phyloP scores from a whole-genome alignment of 208 protist species.

The Acanthamoeba sp. region DNA sequence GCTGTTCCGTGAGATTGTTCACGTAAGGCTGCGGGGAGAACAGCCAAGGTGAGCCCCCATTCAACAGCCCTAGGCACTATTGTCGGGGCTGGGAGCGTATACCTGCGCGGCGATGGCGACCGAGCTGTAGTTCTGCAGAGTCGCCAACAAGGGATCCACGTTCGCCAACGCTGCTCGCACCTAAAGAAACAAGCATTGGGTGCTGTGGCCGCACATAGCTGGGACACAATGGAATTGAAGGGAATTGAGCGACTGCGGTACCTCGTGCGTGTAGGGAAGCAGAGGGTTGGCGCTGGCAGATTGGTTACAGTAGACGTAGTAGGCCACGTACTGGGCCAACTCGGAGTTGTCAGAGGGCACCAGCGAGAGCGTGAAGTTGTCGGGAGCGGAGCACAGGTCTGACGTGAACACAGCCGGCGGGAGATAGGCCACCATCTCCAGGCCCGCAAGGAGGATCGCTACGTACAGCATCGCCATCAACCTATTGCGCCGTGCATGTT shows the following conservation, averaged over 20 bases:
- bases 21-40: background rate
- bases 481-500: background rate
- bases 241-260: no score
- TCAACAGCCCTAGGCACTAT: background rate
- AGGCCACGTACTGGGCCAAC: background rate
- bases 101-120: background rate
- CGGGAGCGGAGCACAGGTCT: background rate
- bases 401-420: background rate
- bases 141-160: background rate
- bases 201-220: no score
- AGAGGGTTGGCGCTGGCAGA: background rate
- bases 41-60: no score
- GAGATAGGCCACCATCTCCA: constrained; percentile 9
- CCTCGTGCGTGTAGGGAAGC: background rate
- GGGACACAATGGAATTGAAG: no score
- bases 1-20: background rate
- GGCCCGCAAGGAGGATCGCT: background rate
- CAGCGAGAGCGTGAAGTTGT: background rate
- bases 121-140: background rate
- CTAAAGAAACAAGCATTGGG: no score
- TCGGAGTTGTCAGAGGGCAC: background rate
- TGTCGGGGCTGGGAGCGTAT: background rate
- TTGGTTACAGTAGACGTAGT: background rate
- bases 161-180: background rate
- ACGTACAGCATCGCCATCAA: background rate